Conservation (phyloP, 1,139 yeast genomes). For the Pichia terricola region DNA sequence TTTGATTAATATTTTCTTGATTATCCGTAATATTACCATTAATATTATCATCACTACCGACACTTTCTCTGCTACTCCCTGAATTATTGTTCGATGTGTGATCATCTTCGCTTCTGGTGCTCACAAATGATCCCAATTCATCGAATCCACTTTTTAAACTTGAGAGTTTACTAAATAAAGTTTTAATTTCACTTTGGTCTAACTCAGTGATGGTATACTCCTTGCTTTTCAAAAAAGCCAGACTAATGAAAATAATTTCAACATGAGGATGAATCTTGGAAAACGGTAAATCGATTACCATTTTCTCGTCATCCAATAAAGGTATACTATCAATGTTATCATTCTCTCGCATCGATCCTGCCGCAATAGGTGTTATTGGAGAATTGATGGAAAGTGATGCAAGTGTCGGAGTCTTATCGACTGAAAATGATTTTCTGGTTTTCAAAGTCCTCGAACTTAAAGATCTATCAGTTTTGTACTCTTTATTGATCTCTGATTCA, state of each 20-base stretch:
- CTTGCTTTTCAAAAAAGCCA: constrained; percentile 74
- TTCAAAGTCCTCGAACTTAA: constrained; percentile 20
- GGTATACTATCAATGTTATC: neutral
- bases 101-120: constrained; percentile 11
- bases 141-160: constrained; percentile 23
- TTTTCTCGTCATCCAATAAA: constrained; percentile 16
- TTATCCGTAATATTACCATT: neutral
- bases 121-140: constrained; percentile 25
- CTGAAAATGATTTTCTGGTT: constrained; percentile 12
- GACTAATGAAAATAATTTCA: constrained; percentile 65
- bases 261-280: constrained; percentile 68
- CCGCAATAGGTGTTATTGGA: constrained; percentile 2
- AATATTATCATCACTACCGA: neutral
- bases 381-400: constrained; percentile 11
- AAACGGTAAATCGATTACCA: constrained; percentile 39
- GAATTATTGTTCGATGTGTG: neutral
- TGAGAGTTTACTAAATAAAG: constrained; percentile 50
- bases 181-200: constrained; percentile 84
- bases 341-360: neutral
- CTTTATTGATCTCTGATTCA: constrained; percentile 1
- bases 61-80: neutral
- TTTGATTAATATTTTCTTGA: neutral
- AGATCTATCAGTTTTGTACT: constrained; percentile 12
- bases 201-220: constrained; percentile 72
- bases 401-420: constrained; percentile 22